Conservation (phyloP, 139 green algal genomes). For the Zygnema cylindricum region DNA sequence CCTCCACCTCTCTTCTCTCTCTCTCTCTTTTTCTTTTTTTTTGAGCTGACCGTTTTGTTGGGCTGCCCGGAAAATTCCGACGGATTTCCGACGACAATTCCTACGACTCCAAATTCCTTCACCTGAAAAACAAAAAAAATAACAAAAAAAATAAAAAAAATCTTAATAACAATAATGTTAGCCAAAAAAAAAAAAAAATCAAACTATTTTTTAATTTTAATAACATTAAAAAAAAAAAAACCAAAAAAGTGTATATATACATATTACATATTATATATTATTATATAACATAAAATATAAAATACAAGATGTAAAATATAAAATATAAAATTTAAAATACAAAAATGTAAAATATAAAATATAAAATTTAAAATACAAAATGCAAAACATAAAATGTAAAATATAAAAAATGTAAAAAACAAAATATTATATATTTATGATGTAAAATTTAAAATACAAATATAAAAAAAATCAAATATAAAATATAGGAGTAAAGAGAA, state of each 20-base stretch:
- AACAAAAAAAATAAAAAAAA: not conserved
- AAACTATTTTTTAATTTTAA: not conserved
- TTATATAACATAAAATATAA: no score
- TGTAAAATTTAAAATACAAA: constrained; percentile 13
- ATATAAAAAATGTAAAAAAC: no score
- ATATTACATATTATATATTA: no score
- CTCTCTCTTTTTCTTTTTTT: no score
- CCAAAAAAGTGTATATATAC: no score
- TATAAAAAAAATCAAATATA: constrained; percentile 5
- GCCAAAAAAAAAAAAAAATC: not conserved
- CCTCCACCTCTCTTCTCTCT: no score
- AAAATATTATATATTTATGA: not conserved
- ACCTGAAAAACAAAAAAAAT: not conserved
- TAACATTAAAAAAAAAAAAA: not conserved
- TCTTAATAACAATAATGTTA: not conserved
- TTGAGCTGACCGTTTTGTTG: not conserved
- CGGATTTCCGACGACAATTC: not conserved
- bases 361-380: no score
- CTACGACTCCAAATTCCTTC: not conserved
- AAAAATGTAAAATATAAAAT: no score
- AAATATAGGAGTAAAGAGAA: not conserved
- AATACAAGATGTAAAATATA: no score
- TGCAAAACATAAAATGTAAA: no score
- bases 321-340: no score
- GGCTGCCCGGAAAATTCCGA: not conserved